Evolutionary conservation across 176 grass and related monocot species (phyloP).

Genomic region (Microstegium vimineum): DNA sequence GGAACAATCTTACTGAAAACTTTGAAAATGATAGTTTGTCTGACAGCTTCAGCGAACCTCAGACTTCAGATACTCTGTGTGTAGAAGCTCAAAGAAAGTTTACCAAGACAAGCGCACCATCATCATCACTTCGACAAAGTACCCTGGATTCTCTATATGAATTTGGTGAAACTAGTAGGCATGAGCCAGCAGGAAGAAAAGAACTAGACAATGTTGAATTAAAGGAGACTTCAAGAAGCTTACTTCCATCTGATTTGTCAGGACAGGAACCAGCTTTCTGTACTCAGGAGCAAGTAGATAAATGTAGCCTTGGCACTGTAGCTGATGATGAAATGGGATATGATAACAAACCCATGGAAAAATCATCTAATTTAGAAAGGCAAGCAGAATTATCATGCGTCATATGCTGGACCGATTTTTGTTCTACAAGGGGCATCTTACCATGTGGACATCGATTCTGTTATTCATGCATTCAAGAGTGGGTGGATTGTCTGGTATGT

Average conservation of each 20-base stretch:
- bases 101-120: constrained; percentile 9
- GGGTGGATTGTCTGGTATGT: constrained; percentile 70
- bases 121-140: constrained; percentile 34
- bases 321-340: constrained; percentile 26
- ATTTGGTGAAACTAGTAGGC: constrained; percentile 31
- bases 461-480: constrained; percentile 89
- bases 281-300: constrained; percentile 30
- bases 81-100: constrained; percentile 13
- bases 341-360: constrained; percentile 15
- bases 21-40: constrained; percentile 24
- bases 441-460: constrained; percentile 92
- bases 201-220: constrained; percentile 5
- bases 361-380: constrained; percentile 20
- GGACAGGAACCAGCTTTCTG: constrained; percentile 32
- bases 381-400: constrained; percentile 74
- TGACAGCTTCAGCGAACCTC: constrained; percentile 16
- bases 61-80: constrained; percentile 5
- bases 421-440: constrained; percentile 77
- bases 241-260: constrained; percentile 13
- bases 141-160: constrained; percentile 1
- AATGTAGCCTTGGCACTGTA: constrained; percentile 23
- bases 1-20: constrained; percentile 29
- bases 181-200: constrained; percentile 19
- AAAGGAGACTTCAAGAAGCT: constrained; percentile 8
- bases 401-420: constrained; percentile 94